These are phyloP conservation scores for Phyllosticta paracitricarpa DNA, from an alignment of 2,329 filamentous ascomycete species.

Conservation along the genomic window DNA sequence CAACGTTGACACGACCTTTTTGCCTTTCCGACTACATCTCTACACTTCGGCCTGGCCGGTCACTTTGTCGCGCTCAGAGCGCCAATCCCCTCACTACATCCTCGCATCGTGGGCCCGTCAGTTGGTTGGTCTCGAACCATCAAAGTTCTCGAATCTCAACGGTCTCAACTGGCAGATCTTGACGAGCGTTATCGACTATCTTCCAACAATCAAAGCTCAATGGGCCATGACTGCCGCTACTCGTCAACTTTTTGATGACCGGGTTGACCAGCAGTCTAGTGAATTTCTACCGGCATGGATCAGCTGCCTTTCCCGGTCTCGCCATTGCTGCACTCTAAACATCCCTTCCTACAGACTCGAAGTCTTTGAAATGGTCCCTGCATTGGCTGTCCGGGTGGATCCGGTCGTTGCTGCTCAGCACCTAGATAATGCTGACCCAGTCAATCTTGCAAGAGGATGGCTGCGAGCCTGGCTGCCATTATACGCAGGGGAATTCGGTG, in stretches of 20 bases:
- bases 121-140: background rate
- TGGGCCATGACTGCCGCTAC: background rate
- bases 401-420: background rate
- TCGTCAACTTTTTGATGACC: background rate
- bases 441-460: background rate
- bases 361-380: background rate
- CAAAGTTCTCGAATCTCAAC: background rate
- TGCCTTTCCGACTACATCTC: background rate
- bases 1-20: background rate
- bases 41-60: slow-evolving; percentile 1
- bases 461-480: background rate
- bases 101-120: background rate
- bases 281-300: background rate
- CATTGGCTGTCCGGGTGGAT: background rate
- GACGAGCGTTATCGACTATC: background rate
- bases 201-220: background rate
- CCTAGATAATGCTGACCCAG: background rate
- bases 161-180: background rate
- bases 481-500: background rate
- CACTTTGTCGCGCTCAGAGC: background rate
- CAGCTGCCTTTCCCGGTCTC: background rate
- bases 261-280: background rate
- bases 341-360: background rate
- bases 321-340: background rate
- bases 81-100: background rate